These are phyloP conservation scores for Trichoderma cornu-damae DNA, from an alignment of 2,329 filamentous ascomycete species.

Conservation along the genomic window DNA sequence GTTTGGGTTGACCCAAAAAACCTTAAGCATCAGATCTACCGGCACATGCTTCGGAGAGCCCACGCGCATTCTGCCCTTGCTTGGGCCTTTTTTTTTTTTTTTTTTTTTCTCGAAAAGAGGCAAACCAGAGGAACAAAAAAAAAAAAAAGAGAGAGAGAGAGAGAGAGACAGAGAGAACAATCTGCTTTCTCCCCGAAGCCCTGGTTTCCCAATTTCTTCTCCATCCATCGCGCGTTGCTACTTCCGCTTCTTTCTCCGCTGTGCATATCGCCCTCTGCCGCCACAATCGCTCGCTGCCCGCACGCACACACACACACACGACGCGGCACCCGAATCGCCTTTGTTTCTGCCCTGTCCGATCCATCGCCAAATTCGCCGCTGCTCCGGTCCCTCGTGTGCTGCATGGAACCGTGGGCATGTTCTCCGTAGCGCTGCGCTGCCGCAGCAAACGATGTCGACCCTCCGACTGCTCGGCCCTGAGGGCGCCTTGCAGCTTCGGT, in stretches of 20 bases:
- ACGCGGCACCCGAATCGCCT: background rate
- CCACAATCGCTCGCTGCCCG: background rate
- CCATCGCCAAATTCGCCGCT: background rate
- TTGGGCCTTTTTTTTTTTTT: no score
- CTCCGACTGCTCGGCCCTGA: constrained; percentile 21
- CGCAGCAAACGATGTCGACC: constrained; percentile 39
- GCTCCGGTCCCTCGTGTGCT: constrained; percentile 17
- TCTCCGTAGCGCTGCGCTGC: constrained; percentile 43
- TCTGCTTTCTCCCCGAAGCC: background rate
- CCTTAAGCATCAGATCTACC: constrained; percentile 15
- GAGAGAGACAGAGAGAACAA: background rate
- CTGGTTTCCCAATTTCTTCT: background rate
- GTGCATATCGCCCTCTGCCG: background rate
- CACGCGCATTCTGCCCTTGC: background rate
- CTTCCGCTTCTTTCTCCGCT: background rate
- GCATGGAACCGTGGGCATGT: constrained; percentile 42
- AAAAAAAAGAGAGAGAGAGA: no score
- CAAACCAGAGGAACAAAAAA: no score
- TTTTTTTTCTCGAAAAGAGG: no score
- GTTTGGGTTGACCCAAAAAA: constrained; percentile 7
- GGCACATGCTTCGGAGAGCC: constrained; percentile 18
- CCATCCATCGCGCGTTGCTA: background rate
- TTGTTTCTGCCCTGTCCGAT: background rate
- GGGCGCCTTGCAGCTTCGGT: background rate
- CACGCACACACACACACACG: background rate